phyloP scores from a whole-genome alignment of 2,329 filamentous ascomycete species.

The Xylaria sp. region DNA sequence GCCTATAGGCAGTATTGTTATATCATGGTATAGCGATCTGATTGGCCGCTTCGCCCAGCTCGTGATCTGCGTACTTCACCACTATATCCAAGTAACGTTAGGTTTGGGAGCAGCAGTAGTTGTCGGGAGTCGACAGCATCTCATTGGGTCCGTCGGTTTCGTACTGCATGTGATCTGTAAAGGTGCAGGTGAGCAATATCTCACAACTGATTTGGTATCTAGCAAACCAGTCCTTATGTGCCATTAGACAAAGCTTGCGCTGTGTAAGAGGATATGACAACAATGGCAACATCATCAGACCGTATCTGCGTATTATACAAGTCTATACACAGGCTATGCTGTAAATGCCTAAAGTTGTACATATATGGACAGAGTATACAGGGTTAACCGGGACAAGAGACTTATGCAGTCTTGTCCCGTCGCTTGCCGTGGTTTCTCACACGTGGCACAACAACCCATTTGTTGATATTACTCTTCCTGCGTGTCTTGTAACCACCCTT shows the following conservation, averaged over 20 bases:
- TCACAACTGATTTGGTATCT: background rate
- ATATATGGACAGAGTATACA: slow-evolving; percentile 47
- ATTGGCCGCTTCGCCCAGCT: background rate
- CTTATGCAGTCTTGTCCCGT: slow-evolving; percentile 67
- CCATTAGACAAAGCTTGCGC: background rate
- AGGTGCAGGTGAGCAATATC: background rate
- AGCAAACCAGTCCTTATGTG: background rate
- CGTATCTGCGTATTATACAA: slow-evolving; percentile 44
- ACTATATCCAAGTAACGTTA: background rate
- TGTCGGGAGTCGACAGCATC: background rate
- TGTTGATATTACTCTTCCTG: slow-evolving; percentile 88
- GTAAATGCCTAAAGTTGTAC: slow-evolving; percentile 42
- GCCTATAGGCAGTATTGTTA: background rate
- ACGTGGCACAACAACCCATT: slow-evolving; percentile 85
- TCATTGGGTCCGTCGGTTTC: background rate
- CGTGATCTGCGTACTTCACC: background rate
- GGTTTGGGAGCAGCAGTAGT: background rate
- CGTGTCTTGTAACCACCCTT: slow-evolving; percentile 94
- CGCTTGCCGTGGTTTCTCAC: slow-evolving; percentile 92
- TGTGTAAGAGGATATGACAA: background rate
- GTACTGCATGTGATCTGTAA: background rate
- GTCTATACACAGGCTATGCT: slow-evolving; percentile 44
- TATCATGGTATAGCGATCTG: background rate
- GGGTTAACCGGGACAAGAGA: slow-evolving; percentile 20
- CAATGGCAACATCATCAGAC: slow-evolving; percentile 10